Evolutionary conservation across 2,329 filamentous ascomycete genomes (phyloP), one percentile per base, ranked within the genome.

Genomic region (Sphaerulina vaccinii): DNA sequence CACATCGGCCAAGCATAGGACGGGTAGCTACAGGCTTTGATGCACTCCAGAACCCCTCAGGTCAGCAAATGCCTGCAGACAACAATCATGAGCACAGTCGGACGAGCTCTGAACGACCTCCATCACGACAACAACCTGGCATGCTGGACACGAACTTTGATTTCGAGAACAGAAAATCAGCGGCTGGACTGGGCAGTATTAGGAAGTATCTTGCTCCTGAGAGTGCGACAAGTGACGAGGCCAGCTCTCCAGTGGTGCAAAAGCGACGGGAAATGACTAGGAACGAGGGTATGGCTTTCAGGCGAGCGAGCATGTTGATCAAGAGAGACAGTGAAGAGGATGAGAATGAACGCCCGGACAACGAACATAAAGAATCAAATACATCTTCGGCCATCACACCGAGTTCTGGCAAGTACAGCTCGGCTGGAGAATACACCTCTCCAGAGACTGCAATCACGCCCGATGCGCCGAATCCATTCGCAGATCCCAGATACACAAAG

Each of bases 291-390:
- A 63, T 62, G 61, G 59, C 57, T 7, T 54, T 68, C 9, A 56
- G 65, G n/a, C 55, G 65, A 32, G 64, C 63, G 3, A 68, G 66
- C 44, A 64, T 63, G 33, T 43, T 67, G 55, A 61, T 58, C 22
- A 56, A 62, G n/a, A 49, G 47, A 2, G 57, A 62, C 16, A 55
- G 62, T 11, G 55, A 58, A n/a, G 56, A 63, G 7, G 59, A 61
- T 18, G 52, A 58, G 27, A 40, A 52, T 13, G 43, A 36, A 19
- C 41, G 23, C 7, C 23, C 41, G 6, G 13, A 15, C n/a, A 32
- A 32, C n/a, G 37, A 16, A 9, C 29, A 33, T 22, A 44, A 47
- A 23, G 47, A 54, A 21, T 54, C 55, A 11, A 32, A 47, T 23
- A n/a, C 42, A 9, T 52, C 48, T n/a, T 52, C 52, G 10, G 29